A percentile compares a stretch with the other conserved stretches of the same genome.
Evolutionary conservation across 352 stramenopile species (phyloP).

Genomic region (Phytopythium aichiense): DNA sequence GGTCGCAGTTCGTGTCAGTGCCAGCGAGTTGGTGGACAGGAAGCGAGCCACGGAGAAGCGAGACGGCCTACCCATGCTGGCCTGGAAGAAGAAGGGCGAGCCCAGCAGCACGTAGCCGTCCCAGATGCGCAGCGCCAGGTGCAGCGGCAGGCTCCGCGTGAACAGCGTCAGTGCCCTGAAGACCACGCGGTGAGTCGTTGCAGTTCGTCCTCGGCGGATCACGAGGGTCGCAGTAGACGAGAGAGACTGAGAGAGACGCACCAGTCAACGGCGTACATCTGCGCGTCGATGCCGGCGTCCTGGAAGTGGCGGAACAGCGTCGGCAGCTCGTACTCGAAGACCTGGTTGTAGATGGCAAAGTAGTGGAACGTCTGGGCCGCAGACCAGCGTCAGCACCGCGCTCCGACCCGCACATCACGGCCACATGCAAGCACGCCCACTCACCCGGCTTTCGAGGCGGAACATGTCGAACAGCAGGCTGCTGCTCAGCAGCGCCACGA

Average conservation of each 20-base stretch:
- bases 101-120: constrained; percentile 80
- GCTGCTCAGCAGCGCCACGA: constrained; percentile 79
- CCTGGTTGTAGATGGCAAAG: constrained; percentile 70
- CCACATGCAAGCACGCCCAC: constrained; percentile 9
- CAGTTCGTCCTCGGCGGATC: not conserved
- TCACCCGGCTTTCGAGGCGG: constrained; percentile 72
- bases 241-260: constrained; percentile 18
- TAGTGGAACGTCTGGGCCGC: constrained; percentile 77
- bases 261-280: constrained; percentile 89
- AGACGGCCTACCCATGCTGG: constrained; percentile 60
- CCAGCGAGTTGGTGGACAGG: not conserved
- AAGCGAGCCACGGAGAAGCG: not conserved
- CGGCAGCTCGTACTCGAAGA: constrained; percentile 79
- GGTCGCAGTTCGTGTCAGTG: not conserved
- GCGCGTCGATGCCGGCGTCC: constrained; percentile 65
- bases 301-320: constrained; percentile 60
- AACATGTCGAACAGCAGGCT: constrained; percentile 89
- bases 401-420: not conserved
- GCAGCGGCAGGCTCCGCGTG: constrained; percentile 65
- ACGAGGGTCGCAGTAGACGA: too few relatives aligned
- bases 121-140: constrained; percentile 74
- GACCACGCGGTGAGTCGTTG: not conserved
- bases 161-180: constrained; percentile 77
- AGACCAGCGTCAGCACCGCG: not conserved
- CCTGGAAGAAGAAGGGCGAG: constrained; percentile 85